Base-by-base conservation (phyloP, 495 filamentous ascomycete species). In the Glonium stellatum region DNA sequence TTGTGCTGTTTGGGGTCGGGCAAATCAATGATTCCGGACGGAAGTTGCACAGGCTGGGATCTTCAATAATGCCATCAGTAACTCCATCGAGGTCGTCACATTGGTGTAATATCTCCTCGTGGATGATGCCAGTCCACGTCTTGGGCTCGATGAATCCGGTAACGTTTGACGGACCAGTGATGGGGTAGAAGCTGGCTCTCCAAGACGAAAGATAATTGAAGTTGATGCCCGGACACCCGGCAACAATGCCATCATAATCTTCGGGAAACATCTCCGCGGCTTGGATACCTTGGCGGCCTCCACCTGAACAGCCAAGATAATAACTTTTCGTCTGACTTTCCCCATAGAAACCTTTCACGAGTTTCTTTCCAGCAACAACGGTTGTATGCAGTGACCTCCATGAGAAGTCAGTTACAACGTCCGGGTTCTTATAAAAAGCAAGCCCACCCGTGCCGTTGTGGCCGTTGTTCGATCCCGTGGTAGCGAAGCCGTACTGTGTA, bases 391-490 rank as follows among this genome's bases (percentile, higher is more conserved):
- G 55, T 49, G 72, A 73, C 19, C 76, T 73, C 63, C 76, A 76
- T 22, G 72, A 73, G 51, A 74, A 77, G 59, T 85, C 78, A 25
- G 73, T 59, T 0, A 84, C 39, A 11, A 82, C 77, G 25, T 81
- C 78, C 0, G 75, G 66, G 47, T 80, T 76, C 1, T 77, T 66
- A 37, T 74, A 78, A 61, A 84, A 82, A 1, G 74, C 67, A 27
- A 70, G 41, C 8, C 79, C 81, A 1, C 72, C 71, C 1, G 76
- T 79, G 21, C 82, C 81, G 61, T 81, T 77, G 60, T 84, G 79
- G 11, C 81, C 79, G 42, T 81, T 81, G 61, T 83, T 84, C 10
- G 79, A 72, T 8, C 80, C 82, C 11, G 80, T 76, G 5, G 76
- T 73, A 0, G 82, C 77, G 55, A 86, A 85, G 0, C 80, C 81